Base-by-base conservation (phyloP, 257 asterid genomes). In the Gynochthodes officinalis region DNA sequence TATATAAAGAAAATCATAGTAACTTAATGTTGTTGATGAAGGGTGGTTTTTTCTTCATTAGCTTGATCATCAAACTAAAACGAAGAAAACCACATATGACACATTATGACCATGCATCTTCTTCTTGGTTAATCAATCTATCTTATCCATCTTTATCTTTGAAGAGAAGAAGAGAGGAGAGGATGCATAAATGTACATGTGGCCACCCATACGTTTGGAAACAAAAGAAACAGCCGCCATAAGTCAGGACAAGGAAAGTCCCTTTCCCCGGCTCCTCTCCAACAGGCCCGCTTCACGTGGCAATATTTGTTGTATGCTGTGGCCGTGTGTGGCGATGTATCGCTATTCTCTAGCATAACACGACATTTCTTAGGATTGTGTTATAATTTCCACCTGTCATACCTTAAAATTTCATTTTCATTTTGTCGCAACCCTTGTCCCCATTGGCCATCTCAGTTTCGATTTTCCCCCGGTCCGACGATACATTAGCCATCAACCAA, bases 221-320 rank as follows among this genome's bases (percentile, higher is more conserved):
- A 18, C 0, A 6, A 61, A 28, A 39, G 4, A 23, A 71, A 64
- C 79, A 66, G 78, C 72, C 73, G 71, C 78, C 80, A 75, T 57
- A 44, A 25, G 77, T 67, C 75, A 79, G 69, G 89, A 86, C 87
- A 82, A 77, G 50, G 86, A 18, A 53, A 82, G 89, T 80, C 80
- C 7, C 76, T 71, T 60, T 82, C 84, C 35, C 33, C 9, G 15
- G 53, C 78, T 71, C 62, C 77, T 72, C 76, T 81, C 79, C 73
- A 80, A 85, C 77, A 86, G 92, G 89, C 73, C 89, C 89, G 71
- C 87, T 84, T 87, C 96, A 86, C 91, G 96, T 87, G 96, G 88
- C 80, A 75, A 80, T 14, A 35, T 76, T 83, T 84, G 91, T 78
- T 78, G 64, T 69, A 82, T 72, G 85, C 69, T 64, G 68, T 67